Base-by-base conservation (phyloP, 257 asterid genomes). In the Cinchona pubescens region DNA sequence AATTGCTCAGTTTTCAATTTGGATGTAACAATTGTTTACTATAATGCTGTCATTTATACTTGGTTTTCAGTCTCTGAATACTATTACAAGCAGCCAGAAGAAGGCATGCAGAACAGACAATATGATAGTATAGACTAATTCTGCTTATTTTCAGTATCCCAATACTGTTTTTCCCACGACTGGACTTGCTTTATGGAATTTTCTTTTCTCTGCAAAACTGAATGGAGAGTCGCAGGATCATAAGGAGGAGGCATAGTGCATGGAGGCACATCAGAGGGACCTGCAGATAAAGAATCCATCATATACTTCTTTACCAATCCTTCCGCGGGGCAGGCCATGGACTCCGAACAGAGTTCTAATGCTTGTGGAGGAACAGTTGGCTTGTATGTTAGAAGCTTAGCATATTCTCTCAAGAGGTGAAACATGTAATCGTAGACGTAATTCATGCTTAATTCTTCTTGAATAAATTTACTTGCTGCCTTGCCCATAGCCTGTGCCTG, bases 351-450 rank as follows among this genome's bases (percentile, higher is more conserved):
- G 27, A 93, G 87, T 27, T 91, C 95, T 2, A 88, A 82, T 0
- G 96, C 96, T 51, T 45, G 68, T 64, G 49, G 35, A 12, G 98
- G 91, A 56, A 87, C 58, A 1, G 83, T 73, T 34, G 98, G 97
- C 80, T 86, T 90, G 93, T 87, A 93, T 10, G 67, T 91, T 67
- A 93, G 78, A 43, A 93, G 93, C 92, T 88, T 93, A 0, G 94
- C 76, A 7, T 93, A 93, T 80, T 89, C 92, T 34, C 78, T 84
- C 74, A 93, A 72, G 38, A 89, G 85, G 73, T 91, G 98, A 75
- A 91, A 87, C 95, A 93, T 93, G 90, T 90, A 93, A 79, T 91
- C 98, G 34, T 93, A 93, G 42, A 93, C 95, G 48, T 83, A 85
- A 9, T 87, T 93, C 86, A 91, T 86, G 32, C 79, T 85, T 35